These are phyloP conservation scores for Alternaria postmessia DNA, from an alignment of 2,329 filamentous ascomycete genomes.

Conservation along the genomic window DNA sequence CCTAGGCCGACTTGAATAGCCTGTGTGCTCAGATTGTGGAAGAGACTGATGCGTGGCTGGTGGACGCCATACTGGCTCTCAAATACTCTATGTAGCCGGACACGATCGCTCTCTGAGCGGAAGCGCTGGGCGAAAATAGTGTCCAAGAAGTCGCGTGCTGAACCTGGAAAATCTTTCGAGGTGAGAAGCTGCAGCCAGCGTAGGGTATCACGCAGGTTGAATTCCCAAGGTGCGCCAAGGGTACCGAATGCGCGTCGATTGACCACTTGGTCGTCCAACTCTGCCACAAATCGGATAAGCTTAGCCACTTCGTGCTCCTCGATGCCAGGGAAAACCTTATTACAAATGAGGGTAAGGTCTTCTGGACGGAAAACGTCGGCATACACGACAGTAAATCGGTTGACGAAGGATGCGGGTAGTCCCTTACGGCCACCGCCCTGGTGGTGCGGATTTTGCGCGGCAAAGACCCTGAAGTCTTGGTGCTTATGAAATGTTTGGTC, in stretches of 20 bases:
- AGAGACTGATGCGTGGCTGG: constrained; percentile 57
- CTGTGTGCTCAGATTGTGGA: constrained; percentile 72
- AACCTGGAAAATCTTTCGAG: constrained; percentile 64
- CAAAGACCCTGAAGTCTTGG: constrained; percentile 90
- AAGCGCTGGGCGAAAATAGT: constrained; percentile 90
- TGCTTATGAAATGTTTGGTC: constrained; percentile 94
- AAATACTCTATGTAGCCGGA: constrained; percentile 72
- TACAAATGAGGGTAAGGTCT: constrained; percentile 84
- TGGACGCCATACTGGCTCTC: constrained; percentile 66
- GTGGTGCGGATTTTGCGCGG: constrained; percentile 96
- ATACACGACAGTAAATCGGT: constrained; percentile 97
- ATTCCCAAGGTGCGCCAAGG: constrained; percentile 86
- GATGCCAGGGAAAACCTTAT: constrained; percentile 75
- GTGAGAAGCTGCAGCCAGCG: constrained; percentile 82
- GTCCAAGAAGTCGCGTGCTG: constrained; percentile 77
- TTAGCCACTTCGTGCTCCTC: constrained; percentile 66
- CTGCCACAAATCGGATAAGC: constrained; percentile 81
- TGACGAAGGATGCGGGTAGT: constrained; percentile 93
- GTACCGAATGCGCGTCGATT: constrained; percentile 62
- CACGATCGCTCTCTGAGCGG: constrained; percentile 73
- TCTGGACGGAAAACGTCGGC: constrained; percentile 85
- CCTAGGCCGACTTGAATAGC: constrained; percentile 84
- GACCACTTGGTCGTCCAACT: constrained; percentile 76
- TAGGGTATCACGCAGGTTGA: constrained; percentile 89
- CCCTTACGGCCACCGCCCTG: constrained; percentile 96